Evolutionary conservation across 106 monocot genomes (phyloP).

Genomic region (Ottelia alismoides): DNA sequence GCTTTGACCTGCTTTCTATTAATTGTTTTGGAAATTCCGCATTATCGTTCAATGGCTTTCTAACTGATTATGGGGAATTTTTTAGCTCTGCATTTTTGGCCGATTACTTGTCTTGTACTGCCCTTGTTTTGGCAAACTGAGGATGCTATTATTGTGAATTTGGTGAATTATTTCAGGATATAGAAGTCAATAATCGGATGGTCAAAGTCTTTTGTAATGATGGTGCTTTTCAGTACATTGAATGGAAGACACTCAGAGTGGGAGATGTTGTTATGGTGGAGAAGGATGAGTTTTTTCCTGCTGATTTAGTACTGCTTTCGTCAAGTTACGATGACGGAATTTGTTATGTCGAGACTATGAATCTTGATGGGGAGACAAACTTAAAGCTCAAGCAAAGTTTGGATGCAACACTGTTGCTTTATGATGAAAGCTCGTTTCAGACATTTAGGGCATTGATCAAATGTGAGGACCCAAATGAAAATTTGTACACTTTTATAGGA

Average conservation of each 20-base stretch:
- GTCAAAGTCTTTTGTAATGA: conserved; percentile 26
- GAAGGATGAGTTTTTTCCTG: conserved; percentile 78
- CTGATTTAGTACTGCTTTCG: conserved; percentile 62
- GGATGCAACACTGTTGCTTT: conserved; percentile 22
- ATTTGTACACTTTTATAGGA: conserved; percentile 62
- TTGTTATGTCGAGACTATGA: conserved; percentile 88
- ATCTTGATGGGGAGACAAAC: conserved; percentile 83
- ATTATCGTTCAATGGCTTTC: no score
- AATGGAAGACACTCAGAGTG: conserved; percentile 70
- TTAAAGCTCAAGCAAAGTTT: conserved; percentile 63
- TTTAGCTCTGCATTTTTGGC: no score
- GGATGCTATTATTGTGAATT: background rate
- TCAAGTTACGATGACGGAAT: conserved; percentile 54
- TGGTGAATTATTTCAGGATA: conserved; percentile 30
- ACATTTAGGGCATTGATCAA: conserved; percentile 50
- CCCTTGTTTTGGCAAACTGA: no score
- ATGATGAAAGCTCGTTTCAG: conserved; percentile 25
- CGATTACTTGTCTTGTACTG: no score
- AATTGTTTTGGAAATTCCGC: no score
- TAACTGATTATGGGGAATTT: no score
- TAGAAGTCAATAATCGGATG: conserved; percentile 53
- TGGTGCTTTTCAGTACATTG: conserved; percentile 28
- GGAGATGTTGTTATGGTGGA: conserved; percentile 63
- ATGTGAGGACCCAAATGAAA: conserved; percentile 78
- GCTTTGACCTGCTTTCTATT: no score